Evolutionary conservation across 495 filamentous ascomycete species (phyloP).

Genomic region (Penicillium lividum): DNA sequence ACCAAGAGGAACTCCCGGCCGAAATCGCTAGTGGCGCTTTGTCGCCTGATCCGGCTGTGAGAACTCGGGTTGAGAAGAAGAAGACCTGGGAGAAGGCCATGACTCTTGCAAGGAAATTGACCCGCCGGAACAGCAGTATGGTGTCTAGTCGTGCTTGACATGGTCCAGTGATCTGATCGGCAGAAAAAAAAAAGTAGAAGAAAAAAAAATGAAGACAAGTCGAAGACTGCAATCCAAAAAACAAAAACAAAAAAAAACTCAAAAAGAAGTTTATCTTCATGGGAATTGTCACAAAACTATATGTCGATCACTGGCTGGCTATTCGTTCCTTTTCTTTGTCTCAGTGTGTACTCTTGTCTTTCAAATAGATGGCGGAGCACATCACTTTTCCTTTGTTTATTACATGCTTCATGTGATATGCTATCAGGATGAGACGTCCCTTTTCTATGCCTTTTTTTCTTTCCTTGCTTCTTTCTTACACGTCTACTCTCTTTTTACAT

Average conservation of each 20-base stretch:
- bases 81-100: slow-evolving; percentile 35
- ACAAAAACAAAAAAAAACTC: background rate
- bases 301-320: background rate
- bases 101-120: slow-evolving; percentile 34
- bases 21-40: slow-evolving; percentile 21
- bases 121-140: slow-evolving; percentile 21
- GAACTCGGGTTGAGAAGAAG: slow-evolving; percentile 26
- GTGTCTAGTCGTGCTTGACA: slow-evolving; percentile 22
- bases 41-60: slow-evolving; percentile 10
- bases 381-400: slow-evolving; percentile 6
- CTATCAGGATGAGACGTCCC: background rate
- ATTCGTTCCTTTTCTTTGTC: background rate
- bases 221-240: background rate
- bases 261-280: background rate
- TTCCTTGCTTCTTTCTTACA: background rate
- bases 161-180: background rate
- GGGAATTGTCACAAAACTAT: background rate
- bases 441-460: background rate
- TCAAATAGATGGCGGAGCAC: background rate
- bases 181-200: slow-evolving; percentile 3
- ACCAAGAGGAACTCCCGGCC: slow-evolving; percentile 20
- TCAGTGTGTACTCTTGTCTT: background rate
- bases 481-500: background rate
- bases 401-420: slow-evolving; percentile 3
- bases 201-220: slow-evolving; percentile 1